A percentile compares a stretch with the other conserved stretches of the same genome.
phyloP scores from a whole-genome alignment of 2,329 filamentous ascomycete genomes.

The Pseudofabraea citricarpa region DNA sequence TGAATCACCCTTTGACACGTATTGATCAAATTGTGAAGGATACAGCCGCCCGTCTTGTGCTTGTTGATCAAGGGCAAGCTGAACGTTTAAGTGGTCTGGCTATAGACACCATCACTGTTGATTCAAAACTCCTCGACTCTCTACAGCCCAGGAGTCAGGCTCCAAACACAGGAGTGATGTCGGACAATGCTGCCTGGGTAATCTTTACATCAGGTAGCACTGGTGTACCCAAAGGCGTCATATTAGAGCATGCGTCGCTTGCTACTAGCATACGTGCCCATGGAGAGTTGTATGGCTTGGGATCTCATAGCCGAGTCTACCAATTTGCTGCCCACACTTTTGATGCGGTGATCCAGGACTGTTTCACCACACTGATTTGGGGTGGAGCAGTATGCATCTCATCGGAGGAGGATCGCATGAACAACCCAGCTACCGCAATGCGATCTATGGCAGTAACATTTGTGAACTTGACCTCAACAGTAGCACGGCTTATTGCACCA shows the following conservation, averaged over 20 bases:
- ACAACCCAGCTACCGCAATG: conserved; percentile 9
- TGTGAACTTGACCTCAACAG: conserved; percentile 11
- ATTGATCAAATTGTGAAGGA: neutral
- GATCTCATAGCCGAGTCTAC: conserved; percentile 6
- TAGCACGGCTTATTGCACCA: conserved; percentile 8
- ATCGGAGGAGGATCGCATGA: conserved; percentile 9
- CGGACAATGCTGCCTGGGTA: conserved; percentile 8
- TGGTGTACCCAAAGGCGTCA: conserved; percentile 12
- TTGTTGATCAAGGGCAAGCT: neutral
- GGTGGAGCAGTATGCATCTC: conserved; percentile 13
- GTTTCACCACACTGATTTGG: conserved; percentile 12
- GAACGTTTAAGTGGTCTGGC: neutral
- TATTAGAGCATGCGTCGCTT: conserved; percentile 9
- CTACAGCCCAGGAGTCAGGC: neutral
- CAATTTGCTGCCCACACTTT: conserved; percentile 13
- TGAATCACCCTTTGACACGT: neutral
- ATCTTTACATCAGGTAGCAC: conserved; percentile 14
- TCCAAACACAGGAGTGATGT: neutral
- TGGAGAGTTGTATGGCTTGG: conserved; percentile 2
- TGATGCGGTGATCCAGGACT: conserved; percentile 9
- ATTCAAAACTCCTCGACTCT: neutral
- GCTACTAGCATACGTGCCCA: conserved; percentile 2
- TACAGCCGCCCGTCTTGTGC: neutral
- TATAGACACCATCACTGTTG: neutral
- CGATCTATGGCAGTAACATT: conserved; percentile 8